Percentiles rank a stretch among this genome's conserved stretches.
Conservation (phyloP, 2,329 filamentous ascomycete genomes). For the Nothopassalora personata region DNA sequence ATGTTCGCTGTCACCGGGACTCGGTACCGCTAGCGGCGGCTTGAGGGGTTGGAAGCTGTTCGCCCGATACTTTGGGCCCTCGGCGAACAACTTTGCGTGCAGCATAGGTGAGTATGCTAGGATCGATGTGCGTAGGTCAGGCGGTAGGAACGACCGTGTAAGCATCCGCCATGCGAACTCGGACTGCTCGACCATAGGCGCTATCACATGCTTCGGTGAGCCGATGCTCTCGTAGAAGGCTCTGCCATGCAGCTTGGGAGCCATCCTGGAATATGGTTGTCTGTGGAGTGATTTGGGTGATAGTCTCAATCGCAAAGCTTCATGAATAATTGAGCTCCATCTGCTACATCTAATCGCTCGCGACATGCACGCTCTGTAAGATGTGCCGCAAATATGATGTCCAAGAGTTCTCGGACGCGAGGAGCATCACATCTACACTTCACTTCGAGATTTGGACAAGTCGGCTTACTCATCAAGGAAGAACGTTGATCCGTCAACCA, state of each 20-base stretch:
- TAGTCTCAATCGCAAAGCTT: not conserved
- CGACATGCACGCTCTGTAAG: not conserved
- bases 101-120: constrained; percentile 95
- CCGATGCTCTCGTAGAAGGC: constrained; percentile 95
- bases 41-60: constrained; percentile 71
- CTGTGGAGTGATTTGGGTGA: not conserved
- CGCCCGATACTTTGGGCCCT: constrained; percentile 69
- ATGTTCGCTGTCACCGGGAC: constrained; percentile 19
- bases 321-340: not conserved
- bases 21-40: constrained; percentile 20
- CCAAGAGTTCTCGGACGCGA: not conserved
- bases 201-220: constrained; percentile 81
- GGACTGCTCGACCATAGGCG: constrained; percentile 97
- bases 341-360: not conserved
- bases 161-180: constrained; percentile 98
- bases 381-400: not conserved
- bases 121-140: constrained; percentile 54
- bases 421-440: not conserved
- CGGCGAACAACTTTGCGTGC: constrained; percentile 81
- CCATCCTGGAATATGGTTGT: constrained; percentile 17
- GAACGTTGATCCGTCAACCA: too few species aligned
- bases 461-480: not conserved
- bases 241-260: constrained; percentile 52
- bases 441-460: not conserved
- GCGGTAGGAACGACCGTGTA: constrained; percentile 80